Base-by-base conservation (phyloP, 352 stramenopile genomes). In the Chrysophaeum taylorii region DNA sequence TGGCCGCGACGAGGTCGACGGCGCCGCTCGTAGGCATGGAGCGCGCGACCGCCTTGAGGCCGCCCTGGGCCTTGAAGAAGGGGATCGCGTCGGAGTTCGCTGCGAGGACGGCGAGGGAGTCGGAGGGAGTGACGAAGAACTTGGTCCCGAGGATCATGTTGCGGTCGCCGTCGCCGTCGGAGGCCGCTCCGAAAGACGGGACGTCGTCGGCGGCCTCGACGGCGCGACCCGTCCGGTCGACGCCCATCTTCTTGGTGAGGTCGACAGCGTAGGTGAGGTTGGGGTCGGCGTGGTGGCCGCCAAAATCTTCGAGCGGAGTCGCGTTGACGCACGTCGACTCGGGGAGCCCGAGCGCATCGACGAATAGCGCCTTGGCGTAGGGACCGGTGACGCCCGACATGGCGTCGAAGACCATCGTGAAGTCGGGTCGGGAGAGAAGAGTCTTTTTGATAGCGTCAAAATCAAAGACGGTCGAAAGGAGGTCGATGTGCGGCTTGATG, bases 141-240 rank as follows among this genome's bases (percentile, higher is more conserved):
- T 95, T 86, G 71, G 83, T 88, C 73, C 96, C 96, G 64, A 99
- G 85, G 76, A 99, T 98, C 96, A 99, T 99, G 86, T 98, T 99
- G 61, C 96, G 89, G 76, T 99, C 96, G 68, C 92, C 95, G 81
- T 99, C 96, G 41, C 96, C 96, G 82, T 99, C 96, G 76, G 92
- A 95, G 45, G 96, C 96, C 53, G 93, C 94, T 76, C 95, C 95
- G 78, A 99, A 99, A 68, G 80, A 82, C 31, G 89, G 89, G 64
- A 93, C 77, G 15, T 89, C 81, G 36, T 84, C 78, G 71, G 88
- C 84, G 41, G 79, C 75, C 72, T 81, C 76, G 64, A 87, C 85
- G 64, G 84, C 82, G 33, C 75, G 66, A 35, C 86, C 87, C 71
- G 81, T 88, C 35, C 57, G 75, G 68, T 92, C 80, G 38, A 99